Evolutionary conservation across 2,329 filamentous ascomycete genomes (phyloP).

Genomic region (Aspergillus sp.): DNA sequence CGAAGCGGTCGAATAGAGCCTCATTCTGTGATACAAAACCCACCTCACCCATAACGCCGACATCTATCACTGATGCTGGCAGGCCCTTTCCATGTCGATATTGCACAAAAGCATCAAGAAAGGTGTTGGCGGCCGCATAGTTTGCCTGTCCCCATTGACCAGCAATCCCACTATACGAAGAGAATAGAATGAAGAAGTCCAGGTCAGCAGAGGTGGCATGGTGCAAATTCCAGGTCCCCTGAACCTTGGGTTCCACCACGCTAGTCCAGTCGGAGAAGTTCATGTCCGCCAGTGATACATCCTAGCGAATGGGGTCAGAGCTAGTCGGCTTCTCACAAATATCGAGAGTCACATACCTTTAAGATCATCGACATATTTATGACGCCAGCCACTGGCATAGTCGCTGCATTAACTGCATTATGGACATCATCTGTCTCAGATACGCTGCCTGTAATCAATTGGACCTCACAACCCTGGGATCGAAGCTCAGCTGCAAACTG

Average conservation of each 20-base stretch:
- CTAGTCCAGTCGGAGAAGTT: neutral
- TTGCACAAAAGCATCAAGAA: constrained; percentile 1
- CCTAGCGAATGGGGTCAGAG: neutral
- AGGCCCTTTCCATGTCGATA: neutral
- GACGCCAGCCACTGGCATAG: neutral
- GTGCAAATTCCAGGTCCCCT: neutral
- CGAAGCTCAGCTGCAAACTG: neutral
- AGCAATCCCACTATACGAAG: neutral
- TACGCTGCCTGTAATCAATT: neutral
- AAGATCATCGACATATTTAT: neutral
- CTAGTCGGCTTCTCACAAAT: neutral
- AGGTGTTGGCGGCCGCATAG: neutral
- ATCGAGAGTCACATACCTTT: neutral
- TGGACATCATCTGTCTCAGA: neutral
- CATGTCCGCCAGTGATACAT: neutral
- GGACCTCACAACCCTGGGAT: neutral
- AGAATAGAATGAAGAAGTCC: neutral
- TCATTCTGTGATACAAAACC: neutral
- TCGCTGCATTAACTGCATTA: neutral
- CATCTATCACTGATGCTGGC: neutral
- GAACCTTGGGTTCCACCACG: neutral
- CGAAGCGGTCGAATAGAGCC: neutral
- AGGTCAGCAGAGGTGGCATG: neutral
- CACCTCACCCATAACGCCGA: neutral
- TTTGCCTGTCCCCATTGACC: neutral